A percentile compares a stretch with the other conserved stretches of the same genome.
phyloP scores from a whole-genome alignment of 805 yeast species.

The Myxozyma monticola region DNA sequence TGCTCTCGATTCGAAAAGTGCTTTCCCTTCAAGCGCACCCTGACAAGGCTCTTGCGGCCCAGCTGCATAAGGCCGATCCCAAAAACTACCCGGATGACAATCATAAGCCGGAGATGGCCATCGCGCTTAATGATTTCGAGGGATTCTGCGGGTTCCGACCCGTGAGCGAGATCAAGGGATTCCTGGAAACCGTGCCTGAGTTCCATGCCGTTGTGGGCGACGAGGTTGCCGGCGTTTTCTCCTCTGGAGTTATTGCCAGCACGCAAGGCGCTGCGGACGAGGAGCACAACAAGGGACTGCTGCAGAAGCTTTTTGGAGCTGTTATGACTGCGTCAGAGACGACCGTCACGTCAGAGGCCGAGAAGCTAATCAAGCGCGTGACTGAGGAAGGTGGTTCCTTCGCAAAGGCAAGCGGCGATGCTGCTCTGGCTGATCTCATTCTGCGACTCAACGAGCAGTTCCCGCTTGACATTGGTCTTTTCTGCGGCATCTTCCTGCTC shows the following conservation, averaged over 20 bases:
- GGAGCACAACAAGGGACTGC: slow-evolving; percentile 56
- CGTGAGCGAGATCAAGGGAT: slow-evolving; percentile 66
- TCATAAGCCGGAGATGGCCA: slow-evolving; percentile 99
- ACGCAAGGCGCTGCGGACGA: slow-evolving; percentile 52
- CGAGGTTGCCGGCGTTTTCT: slow-evolving; percentile 47
- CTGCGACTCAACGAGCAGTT: slow-evolving; percentile 80
- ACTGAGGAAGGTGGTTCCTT: slow-evolving; percentile 58
- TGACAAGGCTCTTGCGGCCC: slow-evolving; percentile 77
- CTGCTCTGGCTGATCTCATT: slow-evolving; percentile 68
- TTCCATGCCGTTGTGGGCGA: slow-evolving; percentile 68
- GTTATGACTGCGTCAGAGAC: slow-evolving; percentile 81
- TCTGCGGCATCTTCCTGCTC: slow-evolving; percentile 90
- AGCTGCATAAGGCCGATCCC: slow-evolving; percentile 80
- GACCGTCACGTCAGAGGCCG: slow-evolving; percentile 57
- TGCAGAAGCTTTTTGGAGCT: slow-evolving; percentile 73
- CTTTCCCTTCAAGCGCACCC: slow-evolving; percentile 98
- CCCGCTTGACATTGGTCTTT: slow-evolving; percentile 90
- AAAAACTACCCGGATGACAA: slow-evolving; percentile 91
- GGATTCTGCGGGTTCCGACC: slow-evolving; percentile 99
- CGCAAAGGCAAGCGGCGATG: slow-evolving; percentile 45
- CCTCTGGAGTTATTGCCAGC: slow-evolving; percentile 13
- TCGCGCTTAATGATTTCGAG: slow-evolving; percentile 93
- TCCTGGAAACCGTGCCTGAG: slow-evolving; percentile 75
- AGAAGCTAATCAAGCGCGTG: slow-evolving; percentile 66
- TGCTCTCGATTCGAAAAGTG: slow-evolving; percentile 87